phyloP scores from a whole-genome alignment of 2,329 filamentous ascomycete genomes.

The Pestalotiopsis sp. region DNA sequence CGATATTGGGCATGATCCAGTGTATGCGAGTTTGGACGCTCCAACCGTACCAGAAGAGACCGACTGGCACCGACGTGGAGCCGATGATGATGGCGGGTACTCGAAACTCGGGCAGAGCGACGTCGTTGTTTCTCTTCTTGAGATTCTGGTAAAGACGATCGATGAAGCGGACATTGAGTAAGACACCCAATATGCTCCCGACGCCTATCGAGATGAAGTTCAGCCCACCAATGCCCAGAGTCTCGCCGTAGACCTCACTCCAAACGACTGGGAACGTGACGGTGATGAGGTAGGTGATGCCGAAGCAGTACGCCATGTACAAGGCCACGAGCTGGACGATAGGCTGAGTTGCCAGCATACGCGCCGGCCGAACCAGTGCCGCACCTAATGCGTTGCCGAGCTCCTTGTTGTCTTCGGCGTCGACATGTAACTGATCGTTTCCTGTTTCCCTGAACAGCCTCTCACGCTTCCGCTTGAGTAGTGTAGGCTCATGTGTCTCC shows the following conservation, averaged over 20 bases:
- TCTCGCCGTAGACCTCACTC: background rate
- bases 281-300: slow-evolving; percentile 2
- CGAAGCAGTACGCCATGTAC: background rate
- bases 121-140: background rate
- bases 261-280: background rate
- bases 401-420: background rate
- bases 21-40: slow-evolving; percentile 36
- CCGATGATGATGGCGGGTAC: slow-evolving; percentile 23
- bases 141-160: background rate
- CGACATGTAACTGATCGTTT: background rate
- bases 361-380: background rate
- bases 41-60: slow-evolving; percentile 40
- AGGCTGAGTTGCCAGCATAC: slow-evolving; percentile 1
- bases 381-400: background rate
- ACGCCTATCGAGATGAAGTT: slow-evolving; percentile 6
- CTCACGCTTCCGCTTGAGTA: background rate
- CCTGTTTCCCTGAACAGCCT: background rate
- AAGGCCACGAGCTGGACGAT: slow-evolving; percentile 4
- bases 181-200: background rate
- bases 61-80: slow-evolving; percentile 28
- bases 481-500: slow-evolving; percentile 46
- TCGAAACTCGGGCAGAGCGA: slow-evolving; percentile 26
- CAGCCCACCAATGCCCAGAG: background rate
- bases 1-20: slow-evolving; percentile 57
- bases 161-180: background rate